phyloP scores from a whole-genome alignment of 2,329 filamentous ascomycete genomes.

The Scedosporium apiospermum region DNA sequence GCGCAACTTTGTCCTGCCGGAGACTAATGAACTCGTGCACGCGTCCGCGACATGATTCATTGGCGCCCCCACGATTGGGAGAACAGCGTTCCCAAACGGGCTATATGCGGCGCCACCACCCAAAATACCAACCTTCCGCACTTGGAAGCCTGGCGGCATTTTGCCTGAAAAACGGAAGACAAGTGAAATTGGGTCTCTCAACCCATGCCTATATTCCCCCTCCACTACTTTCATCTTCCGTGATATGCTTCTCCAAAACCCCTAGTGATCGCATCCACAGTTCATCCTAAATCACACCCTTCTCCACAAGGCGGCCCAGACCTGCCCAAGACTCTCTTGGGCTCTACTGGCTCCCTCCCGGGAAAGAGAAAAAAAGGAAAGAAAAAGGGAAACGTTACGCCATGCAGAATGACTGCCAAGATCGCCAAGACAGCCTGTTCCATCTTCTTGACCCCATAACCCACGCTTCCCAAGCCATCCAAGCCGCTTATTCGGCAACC shows the following conservation, averaged over 20 bases:
- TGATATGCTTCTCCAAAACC: too few relatives aligned
- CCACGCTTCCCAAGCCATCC: neutral
- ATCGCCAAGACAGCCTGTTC: neutral
- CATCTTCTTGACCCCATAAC: neutral
- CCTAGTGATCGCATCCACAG: too few relatives aligned
- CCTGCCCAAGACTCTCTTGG: neutral
- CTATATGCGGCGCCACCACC: too few relatives aligned
- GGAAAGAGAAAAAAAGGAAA: neutral
- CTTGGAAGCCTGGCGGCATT: too few relatives aligned
- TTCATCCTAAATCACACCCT: neutral
- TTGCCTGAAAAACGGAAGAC: too few relatives aligned
- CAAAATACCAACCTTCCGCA: too few relatives aligned
- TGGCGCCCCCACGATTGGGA: neutral
- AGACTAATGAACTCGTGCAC: neutral
- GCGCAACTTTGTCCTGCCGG: neutral
- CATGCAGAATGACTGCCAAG: neutral
- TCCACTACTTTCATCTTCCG: too few relatives aligned
- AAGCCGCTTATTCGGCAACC: slow-evolving; percentile 1
- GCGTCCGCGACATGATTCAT: neutral
- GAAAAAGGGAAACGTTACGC: neutral
- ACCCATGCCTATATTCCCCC: too few relatives aligned
- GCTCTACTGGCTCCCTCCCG: neutral
- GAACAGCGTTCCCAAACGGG: too few relatives aligned
- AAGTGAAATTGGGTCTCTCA: too few relatives aligned
- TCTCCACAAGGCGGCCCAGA: neutral